phyloP scores from a whole-genome alignment of 1,284 basidiomycete species.

The Ustilago bromivora region DNA sequence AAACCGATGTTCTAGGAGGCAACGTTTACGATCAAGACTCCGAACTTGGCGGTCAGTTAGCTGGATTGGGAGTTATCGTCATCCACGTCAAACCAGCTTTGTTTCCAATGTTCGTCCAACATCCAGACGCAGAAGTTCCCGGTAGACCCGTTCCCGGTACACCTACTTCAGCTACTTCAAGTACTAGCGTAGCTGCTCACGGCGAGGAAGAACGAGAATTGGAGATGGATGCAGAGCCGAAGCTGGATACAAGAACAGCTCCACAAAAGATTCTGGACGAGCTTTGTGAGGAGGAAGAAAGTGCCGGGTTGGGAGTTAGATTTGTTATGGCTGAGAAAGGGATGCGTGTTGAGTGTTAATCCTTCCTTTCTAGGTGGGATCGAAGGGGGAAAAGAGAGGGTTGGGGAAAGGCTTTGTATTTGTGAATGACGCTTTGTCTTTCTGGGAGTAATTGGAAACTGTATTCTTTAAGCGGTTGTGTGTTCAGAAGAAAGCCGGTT shows the following conservation, averaged over 20 bases:
- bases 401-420: too few species aligned
- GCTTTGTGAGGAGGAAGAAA: conserved; percentile 41
- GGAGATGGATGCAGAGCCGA: conserved; percentile 1
- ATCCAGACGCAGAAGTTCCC: background rate
- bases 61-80: conserved; percentile 55
- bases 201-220: conserved; percentile 4
- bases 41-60: conserved; percentile 43
- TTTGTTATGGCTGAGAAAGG: conserved; percentile 64
- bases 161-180: conserved; percentile 15
- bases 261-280: conserved; percentile 60
- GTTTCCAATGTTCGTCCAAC: conserved; percentile 53
- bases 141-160: conserved; percentile 4
- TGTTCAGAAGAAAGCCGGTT: too few species aligned
- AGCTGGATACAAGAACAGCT: conserved; percentile 49
- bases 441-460: too few species aligned
- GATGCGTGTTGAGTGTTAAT: conserved; percentile 57
- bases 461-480: too few species aligned
- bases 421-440: too few species aligned
- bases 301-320: conserved; percentile 48
- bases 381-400: too few species aligned
- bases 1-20: background rate
- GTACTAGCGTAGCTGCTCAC: conserved; percentile 12
- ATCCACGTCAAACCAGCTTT: conserved; percentile 64
- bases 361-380: background rate
- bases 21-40: conserved; percentile 54